Evolutionary conservation across 257 asterid species (phyloP), one percentile per base, ranked within the genome.

Genomic region (Salvia hispanica): DNA sequence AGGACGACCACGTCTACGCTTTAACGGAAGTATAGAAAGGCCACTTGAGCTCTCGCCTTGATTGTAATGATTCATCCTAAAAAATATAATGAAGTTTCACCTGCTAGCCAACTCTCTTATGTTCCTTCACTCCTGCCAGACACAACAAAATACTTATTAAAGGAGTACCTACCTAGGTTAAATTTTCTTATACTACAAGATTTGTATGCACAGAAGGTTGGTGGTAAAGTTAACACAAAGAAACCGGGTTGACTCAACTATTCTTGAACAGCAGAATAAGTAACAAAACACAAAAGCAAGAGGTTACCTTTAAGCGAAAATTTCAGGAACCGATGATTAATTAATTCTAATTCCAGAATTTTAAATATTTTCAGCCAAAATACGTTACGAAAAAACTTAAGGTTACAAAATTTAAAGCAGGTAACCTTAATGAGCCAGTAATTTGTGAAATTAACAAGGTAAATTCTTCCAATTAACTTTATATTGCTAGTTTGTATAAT

Each of bases 1-100:
- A 18, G 87, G 87, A 64, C 87, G 87, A 7, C 87, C 87, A 2
- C 87, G 84, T 56, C 75, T 52, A 3, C 84, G 84, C 69, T 82
- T 82, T 45, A 67, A 46, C 36, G 80, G 84, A 14, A 40, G 75
- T 46, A 64, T 14, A 9, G 81, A 72, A 16, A 71, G 79, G 59
- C 73, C 72, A 65, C 75, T 70, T 7, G 87, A 79, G 70, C 75
- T 53, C 73, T 82, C 84, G 13, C 87, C 87, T 68, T 76, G 80
- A 60, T 47, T 47, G 43, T 58, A 9, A 64, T 64, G 85, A 71
- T 77, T 61, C 87, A 82, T 82, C 70, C n/a, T 43, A n/a, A 68
- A 39, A 67, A 59, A 59, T 10, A 14, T 8, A 10, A 11, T 8
- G 40, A 59, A 31, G 39, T 53, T 57, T 13, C 39, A 44, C 72